phyloP scores from a whole-genome alignment of 768 basidiomycete species.

The Phaffia tasmanica region DNA sequence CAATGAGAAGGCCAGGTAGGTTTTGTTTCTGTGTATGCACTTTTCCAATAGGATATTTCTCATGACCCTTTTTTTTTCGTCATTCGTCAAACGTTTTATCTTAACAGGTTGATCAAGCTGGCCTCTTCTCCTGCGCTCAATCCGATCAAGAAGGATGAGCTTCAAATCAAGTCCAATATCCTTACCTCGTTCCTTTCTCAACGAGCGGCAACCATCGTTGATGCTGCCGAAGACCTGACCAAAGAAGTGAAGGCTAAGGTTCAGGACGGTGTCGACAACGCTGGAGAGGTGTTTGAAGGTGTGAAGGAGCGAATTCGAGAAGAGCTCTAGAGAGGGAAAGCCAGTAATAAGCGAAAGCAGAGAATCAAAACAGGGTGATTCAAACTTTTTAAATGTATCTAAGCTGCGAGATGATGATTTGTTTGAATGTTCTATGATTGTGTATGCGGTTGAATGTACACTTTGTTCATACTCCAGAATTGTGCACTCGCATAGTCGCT shows the following conservation, averaged over 20 bases:
- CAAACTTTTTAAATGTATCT: too few relatives aligned
- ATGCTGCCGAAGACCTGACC: slow-evolving; percentile 31
- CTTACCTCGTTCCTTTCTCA: slow-evolving; percentile 34
- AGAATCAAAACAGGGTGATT: neutral
- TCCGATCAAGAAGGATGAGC: slow-evolving; percentile 74
- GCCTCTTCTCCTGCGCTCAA: slow-evolving; percentile 67
- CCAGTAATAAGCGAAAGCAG: neutral
- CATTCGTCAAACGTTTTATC: slow-evolving; percentile 21
- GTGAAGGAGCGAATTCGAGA: slow-evolving; percentile 22
- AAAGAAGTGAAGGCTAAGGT: neutral
- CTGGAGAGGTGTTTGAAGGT: slow-evolving; percentile 16
- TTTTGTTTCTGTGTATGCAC: slow-evolving; percentile 1
- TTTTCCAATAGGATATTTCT: neutral
- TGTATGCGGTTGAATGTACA: too few relatives aligned
- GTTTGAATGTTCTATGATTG: too few relatives aligned
- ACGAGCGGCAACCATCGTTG: slow-evolving; percentile 32
- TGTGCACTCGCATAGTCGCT: too few relatives aligned
- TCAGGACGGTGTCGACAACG: slow-evolving; percentile 8
- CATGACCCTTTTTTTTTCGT: neutral
- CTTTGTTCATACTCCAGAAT: too few relatives aligned
- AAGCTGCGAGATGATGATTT: too few relatives aligned
- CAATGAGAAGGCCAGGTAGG: slow-evolving; percentile 75
- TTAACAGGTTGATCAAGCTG: slow-evolving; percentile 57
- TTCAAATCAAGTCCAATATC: slow-evolving; percentile 84
- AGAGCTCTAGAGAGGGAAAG: slow-evolving; percentile 13